These are phyloP conservation scores for Microbotryum scabiosae DNA, from an alignment of 1,284 basidiomycete species.

Conservation along the genomic window DNA sequence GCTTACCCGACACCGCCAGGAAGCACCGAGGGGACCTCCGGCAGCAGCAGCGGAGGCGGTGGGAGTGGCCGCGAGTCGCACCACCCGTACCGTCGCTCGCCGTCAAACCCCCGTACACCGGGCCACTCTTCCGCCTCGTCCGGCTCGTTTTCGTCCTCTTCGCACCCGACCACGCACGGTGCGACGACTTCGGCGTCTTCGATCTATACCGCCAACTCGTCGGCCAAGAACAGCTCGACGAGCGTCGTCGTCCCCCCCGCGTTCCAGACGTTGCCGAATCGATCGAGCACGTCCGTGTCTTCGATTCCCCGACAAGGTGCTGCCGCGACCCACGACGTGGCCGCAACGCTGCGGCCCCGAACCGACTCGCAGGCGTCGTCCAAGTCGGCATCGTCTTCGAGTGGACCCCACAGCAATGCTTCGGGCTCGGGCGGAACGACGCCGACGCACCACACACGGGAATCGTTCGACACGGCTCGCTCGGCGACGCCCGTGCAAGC, in stretches of 20 bases:
- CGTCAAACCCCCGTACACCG: no score
- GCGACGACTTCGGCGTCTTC: slow-evolving; percentile 5
- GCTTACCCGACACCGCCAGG: slow-evolving; percentile 27
- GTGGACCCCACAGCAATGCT: not conserved
- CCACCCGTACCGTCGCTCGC: slow-evolving; percentile 21
- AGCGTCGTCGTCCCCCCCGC: not conserved
- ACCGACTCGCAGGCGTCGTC: slow-evolving; percentile 4
- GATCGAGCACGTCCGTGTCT: not conserved
- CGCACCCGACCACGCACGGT: not conserved
- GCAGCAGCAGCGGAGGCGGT: slow-evolving; percentile 1
- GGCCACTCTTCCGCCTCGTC: no score
- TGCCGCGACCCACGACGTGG: no score
- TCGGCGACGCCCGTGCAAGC: slow-evolving; percentile 17
- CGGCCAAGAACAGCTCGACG: not conserved
- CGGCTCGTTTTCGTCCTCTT: slow-evolving; percentile 8
- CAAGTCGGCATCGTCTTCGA: not conserved
- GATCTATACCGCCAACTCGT: not conserved
- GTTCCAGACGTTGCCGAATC: not conserved
- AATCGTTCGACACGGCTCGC: slow-evolving; percentile 16
- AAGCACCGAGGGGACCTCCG: slow-evolving; percentile 10
- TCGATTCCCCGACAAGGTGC: not conserved
- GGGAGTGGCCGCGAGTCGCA: slow-evolving; percentile 7
- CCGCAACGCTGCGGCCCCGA: not conserved
- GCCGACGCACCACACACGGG: not conserved
- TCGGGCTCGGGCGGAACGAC: not conserved